These are phyloP conservation scores for Orbilia oligospora DNA, from an alignment of 2,329 filamentous ascomycete species.

Conservation along the genomic window DNA sequence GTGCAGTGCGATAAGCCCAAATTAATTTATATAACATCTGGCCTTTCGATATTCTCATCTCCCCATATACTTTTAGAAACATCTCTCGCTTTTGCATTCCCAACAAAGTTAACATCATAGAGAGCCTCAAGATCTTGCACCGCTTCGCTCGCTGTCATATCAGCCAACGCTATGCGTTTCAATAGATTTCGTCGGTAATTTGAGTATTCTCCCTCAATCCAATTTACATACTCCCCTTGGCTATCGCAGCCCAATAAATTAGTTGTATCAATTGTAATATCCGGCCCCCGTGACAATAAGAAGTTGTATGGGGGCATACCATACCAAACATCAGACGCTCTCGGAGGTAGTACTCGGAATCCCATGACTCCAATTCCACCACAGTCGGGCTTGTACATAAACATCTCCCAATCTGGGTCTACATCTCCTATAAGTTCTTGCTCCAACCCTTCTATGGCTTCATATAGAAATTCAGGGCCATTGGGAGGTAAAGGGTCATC, in stretches of 20 bases:
- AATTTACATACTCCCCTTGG: not conserved
- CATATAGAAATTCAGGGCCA: not conserved
- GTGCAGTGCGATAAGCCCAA: not conserved
- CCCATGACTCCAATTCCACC: not conserved
- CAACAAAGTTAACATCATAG: not conserved
- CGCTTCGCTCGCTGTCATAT: not conserved
- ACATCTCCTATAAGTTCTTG: not conserved
- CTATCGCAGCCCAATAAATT: not conserved
- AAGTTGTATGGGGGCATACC: conserved; percentile 3
- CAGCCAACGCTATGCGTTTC: not conserved
- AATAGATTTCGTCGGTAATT: not conserved
- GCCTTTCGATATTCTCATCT: conserved; percentile 8
- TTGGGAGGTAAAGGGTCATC: not conserved
- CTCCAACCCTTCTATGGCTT: not conserved
- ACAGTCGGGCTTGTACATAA: conserved; percentile 4
- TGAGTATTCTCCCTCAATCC: conserved; percentile 3
- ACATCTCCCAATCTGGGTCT: conserved; percentile 2
- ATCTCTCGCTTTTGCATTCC: not conserved
- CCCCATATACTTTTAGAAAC: not conserved
- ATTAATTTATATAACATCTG: not conserved
- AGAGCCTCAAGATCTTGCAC: conserved; percentile 1
- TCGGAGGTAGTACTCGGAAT: not conserved
- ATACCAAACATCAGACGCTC: not conserved
- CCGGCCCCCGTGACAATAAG: not conserved
- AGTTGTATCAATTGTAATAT: not conserved